Evolutionary conservation across 352 stramenopile species (phyloP).

Genomic region (Phytopythium cucurbitacearum): DNA sequence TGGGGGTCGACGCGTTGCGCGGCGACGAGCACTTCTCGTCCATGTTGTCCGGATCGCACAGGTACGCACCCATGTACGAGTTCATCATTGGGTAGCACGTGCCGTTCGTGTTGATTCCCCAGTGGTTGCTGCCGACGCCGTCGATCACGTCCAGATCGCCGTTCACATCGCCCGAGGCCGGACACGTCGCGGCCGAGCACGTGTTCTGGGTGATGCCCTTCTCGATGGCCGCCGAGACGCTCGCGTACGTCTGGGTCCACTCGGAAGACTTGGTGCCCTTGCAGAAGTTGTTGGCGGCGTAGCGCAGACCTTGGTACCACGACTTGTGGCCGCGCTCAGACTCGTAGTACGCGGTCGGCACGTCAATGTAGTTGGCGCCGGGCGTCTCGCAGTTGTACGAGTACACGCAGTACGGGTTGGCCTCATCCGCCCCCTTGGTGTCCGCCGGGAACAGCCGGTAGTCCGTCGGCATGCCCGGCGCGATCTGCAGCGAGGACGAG

Average conservation of each 20-base stretch:
- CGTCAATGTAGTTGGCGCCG: slow-evolving; percentile 44
- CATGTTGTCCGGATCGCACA: slow-evolving; percentile 55
- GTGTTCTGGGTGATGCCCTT: slow-evolving; percentile 34
- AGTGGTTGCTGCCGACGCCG: slow-evolving; percentile 23
- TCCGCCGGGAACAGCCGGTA: slow-evolving; percentile 54
- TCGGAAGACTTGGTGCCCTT: background rate
- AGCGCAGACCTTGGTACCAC: slow-evolving; percentile 55
- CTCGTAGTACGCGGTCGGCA: slow-evolving; percentile 33
- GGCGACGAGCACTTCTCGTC: slow-evolving; percentile 30
- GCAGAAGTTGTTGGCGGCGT: slow-evolving; percentile 47
- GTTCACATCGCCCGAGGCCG: slow-evolving; percentile 39
- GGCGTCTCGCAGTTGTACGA: slow-evolving; percentile 41
- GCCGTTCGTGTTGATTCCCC: slow-evolving; percentile 62
- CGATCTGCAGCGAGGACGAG: slow-evolving; percentile 89
- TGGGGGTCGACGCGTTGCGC: slow-evolving; percentile 25
- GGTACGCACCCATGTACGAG: slow-evolving; percentile 52
- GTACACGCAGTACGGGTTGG: slow-evolving; percentile 44
- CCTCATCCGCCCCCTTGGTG: slow-evolving; percentile 9
- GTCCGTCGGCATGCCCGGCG: slow-evolving; percentile 54
- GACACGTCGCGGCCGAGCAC: slow-evolving; percentile 28
- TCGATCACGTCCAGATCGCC: slow-evolving; percentile 33
- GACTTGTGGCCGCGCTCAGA: slow-evolving; percentile 37
- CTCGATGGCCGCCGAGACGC: slow-evolving; percentile 17
- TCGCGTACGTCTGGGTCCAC: slow-evolving; percentile 20
- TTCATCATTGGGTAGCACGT: slow-evolving; percentile 65